Evolutionary conservation across 768 basidiomycete species (phyloP).

Genomic region (Hemileccinum impolitum): DNA sequence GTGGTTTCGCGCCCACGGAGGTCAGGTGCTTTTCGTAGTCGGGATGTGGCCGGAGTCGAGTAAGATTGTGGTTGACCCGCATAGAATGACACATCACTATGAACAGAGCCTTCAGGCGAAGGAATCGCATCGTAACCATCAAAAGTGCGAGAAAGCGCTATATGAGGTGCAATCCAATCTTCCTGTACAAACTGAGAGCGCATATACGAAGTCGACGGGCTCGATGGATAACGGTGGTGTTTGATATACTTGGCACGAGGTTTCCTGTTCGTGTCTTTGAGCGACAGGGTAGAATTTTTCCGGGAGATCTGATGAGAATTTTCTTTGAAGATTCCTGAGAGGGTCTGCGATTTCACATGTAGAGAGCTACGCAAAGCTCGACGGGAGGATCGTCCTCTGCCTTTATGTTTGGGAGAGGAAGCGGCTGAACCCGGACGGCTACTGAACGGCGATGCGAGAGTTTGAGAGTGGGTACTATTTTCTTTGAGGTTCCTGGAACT

Average conservation of each 20-base stretch:
- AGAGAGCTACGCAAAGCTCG: slow-evolving; percentile 17
- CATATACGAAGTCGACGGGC: slow-evolving; percentile 28
- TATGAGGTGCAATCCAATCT: slow-evolving; percentile 14
- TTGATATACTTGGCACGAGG: slow-evolving; percentile 10
- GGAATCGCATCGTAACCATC: background rate
- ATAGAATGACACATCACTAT: slow-evolving; percentile 17
- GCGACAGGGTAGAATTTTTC: slow-evolving; percentile 16
- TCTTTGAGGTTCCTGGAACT: slow-evolving; percentile 41
- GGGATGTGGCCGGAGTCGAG: slow-evolving; percentile 24
- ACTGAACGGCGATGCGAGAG: slow-evolving; percentile 45
- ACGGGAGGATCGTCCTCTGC: slow-evolving; percentile 7
- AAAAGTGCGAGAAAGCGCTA: slow-evolving; percentile 1
- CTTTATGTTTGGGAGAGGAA: slow-evolving; percentile 34
- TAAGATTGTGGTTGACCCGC: slow-evolving; percentile 19
- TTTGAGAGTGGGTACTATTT: slow-evolving; percentile 25
- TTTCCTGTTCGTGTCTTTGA: slow-evolving; percentile 13
- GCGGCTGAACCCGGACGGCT: slow-evolving; percentile 42
- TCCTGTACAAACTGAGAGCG: slow-evolving; percentile 13
- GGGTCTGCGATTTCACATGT: slow-evolving; percentile 38
- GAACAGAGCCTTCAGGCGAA: slow-evolving; percentile 6
- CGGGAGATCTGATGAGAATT: slow-evolving; percentile 13
- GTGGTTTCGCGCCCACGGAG: background rate
- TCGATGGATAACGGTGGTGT: slow-evolving; percentile 19
- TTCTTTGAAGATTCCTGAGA: slow-evolving; percentile 30
- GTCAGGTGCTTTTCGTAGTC: background rate